Percentiles rank a stretch among this genome's conserved stretches.
These are phyloP conservation scores for Millerago galiae DNA, from an alignment of 805 yeast species.

Conservation along the genomic window DNA sequence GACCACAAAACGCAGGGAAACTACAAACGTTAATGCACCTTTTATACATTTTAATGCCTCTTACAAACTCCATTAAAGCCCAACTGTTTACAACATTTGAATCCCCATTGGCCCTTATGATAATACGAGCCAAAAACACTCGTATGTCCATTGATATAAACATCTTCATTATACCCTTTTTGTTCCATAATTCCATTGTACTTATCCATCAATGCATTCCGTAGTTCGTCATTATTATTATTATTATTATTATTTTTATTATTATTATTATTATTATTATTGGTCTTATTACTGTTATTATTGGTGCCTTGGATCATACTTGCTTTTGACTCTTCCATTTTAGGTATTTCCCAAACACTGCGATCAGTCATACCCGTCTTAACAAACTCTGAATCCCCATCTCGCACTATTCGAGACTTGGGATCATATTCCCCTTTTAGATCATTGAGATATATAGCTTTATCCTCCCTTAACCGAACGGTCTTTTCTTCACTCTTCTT, in stretches of 20 bases:
- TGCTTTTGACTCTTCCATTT: no score
- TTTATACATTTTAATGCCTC: background rate
- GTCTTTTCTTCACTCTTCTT: conserved; percentile 35
- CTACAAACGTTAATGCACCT: no score
- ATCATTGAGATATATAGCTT: conserved; percentile 60
- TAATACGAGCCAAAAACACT: conserved; percentile 41
- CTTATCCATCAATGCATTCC: conserved; percentile 28
- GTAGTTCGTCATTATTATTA: conserved; percentile 24
- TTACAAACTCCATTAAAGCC: conserved; percentile 29
- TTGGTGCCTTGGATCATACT: no score
- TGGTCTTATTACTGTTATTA: no score
- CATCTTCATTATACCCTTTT: conserved; percentile 29
- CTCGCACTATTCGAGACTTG: no score
- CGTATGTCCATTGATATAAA: conserved; percentile 32
- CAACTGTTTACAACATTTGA: conserved; percentile 33
- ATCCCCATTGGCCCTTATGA: conserved; percentile 38
- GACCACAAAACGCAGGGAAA: no score
- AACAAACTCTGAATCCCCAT: conserved; percentile 31
- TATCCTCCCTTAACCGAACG: conserved; percentile 66
- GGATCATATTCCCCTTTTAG: conserved; percentile 46
- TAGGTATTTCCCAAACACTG: conserved; percentile 34
- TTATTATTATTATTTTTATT: conserved; percentile 19
- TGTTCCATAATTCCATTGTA: conserved; percentile 30
- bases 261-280: no score
- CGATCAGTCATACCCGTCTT: conserved; percentile 23